phyloP scores from a whole-genome alignment of 192 early-diverging fungal genomes.

The Coemansia javaensis region DNA sequence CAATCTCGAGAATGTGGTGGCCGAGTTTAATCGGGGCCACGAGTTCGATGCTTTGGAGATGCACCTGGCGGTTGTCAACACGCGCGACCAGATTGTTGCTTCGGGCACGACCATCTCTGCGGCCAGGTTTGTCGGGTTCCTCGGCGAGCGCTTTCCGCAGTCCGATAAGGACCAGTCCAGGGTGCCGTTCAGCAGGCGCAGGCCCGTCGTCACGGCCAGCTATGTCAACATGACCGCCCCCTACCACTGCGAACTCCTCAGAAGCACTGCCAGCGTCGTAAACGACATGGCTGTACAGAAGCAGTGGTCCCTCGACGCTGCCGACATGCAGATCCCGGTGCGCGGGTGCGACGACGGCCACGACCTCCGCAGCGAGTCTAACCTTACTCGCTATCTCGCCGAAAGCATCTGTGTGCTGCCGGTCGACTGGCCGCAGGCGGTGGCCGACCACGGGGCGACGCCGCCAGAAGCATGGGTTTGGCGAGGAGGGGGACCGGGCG shows the following conservation, averaged over 20 bases:
- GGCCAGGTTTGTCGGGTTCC: slow-evolving; percentile 2
- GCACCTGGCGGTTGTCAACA: slow-evolving; percentile 15
- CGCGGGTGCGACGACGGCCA: slow-evolving; percentile 75
- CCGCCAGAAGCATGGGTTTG: too few relatives aligned
- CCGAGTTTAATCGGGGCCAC: slow-evolving; percentile 11
- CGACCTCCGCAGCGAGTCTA: slow-evolving; percentile 63
- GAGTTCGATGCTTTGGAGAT: neutral
- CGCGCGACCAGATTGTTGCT: slow-evolving; percentile 15
- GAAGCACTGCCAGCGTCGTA: neutral
- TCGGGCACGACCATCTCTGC: slow-evolving; percentile 5
- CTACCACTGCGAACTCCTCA: slow-evolving; percentile 50
- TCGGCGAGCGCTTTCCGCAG: slow-evolving; percentile 5
- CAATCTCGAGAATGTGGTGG: slow-evolving; percentile 1
- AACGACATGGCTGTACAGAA: slow-evolving; percentile 6
- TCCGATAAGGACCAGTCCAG: slow-evolving; percentile 56
- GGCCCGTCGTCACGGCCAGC: slow-evolving; percentile 68
- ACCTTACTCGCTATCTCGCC: too few relatives aligned
- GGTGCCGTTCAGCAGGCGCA: slow-evolving; percentile 72
- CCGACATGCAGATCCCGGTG: slow-evolving; percentile 53
- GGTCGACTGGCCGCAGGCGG: too few relatives aligned
- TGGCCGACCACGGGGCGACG: too few relatives aligned
- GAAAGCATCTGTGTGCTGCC: too few relatives aligned
- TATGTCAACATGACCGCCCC: slow-evolving; percentile 82
- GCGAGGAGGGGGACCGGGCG: too few relatives aligned
- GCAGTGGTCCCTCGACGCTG: slow-evolving; percentile 10